A percentile compares a stretch with the other conserved stretches of the same genome.
Evolutionary conservation across 345 rosid species (phyloP).

Genomic region (Syzygium aromaticum): DNA sequence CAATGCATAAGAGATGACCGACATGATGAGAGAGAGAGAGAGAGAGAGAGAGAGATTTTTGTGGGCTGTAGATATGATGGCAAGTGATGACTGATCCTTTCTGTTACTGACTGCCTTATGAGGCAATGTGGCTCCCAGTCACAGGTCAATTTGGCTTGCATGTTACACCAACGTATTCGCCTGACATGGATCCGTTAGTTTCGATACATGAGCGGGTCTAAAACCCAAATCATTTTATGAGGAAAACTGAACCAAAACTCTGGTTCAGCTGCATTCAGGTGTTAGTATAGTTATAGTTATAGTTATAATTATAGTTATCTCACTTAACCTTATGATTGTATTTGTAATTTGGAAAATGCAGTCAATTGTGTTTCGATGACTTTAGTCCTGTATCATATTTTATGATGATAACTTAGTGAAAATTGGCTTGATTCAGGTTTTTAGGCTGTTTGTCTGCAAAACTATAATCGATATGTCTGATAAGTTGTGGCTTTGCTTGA

Average conservation of each 20-base stretch:
- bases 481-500: neutral
- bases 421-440: neutral
- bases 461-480: neutral
- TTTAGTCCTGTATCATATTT: neutral
- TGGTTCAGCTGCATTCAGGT: neutral
- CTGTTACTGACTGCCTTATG: neutral
- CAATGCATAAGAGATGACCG: neutral
- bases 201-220: neutral
- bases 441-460: neutral
- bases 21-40: neutral
- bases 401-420: neutral
- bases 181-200: neutral
- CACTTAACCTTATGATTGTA: neutral
- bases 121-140: neutral
- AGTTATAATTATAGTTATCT: neutral
- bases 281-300: neutral
- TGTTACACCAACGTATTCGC: neutral
- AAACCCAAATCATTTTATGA: neutral
- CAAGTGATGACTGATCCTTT: neutral
- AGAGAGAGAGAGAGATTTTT: neutral
- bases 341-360: neutral
- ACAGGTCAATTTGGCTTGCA: neutral
- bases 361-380: neutral
- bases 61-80: neutral
- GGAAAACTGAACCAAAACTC: neutral